Evolutionary conservation across 345 rosid genomes (phyloP).

Genomic region (Arabidopsis arenosa): DNA sequence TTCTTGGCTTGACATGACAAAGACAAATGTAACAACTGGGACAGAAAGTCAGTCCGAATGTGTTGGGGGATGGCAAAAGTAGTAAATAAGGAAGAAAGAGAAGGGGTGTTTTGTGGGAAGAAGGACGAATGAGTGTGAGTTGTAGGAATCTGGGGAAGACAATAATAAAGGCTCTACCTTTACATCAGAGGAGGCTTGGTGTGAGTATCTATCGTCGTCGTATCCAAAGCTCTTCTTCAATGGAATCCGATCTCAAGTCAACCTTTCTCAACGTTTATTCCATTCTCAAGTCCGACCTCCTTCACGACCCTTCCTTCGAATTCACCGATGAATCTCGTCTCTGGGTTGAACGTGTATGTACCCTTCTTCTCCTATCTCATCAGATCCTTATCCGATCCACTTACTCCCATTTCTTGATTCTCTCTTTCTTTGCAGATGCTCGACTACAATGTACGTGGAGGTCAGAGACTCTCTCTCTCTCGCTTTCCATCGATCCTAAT

Average conservation of each 20-base stretch:
- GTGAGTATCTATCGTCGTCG: conserved; percentile 34
- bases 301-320: conserved; percentile 82
- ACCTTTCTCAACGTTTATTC: conserved; percentile 64
- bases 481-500: neutral
- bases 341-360: conserved; percentile 73
- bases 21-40: no score
- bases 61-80: neutral
- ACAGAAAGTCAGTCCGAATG: no score
- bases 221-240: conserved; percentile 41
- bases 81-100: neutral
- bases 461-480: conserved; percentile 44
- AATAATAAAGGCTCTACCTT: conserved; percentile 31
- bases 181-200: conserved; percentile 29
- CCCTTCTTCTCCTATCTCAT: neutral
- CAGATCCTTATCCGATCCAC: conserved; percentile 16
- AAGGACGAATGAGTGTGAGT: neutral
- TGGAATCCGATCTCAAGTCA: conserved; percentile 76
- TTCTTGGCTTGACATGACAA: no score
- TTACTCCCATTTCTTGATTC: neutral
- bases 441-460: conserved; percentile 93
- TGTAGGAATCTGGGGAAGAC: neutral
- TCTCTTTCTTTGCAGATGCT: conserved; percentile 67
- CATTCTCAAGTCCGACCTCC: conserved; percentile 71
- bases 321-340: conserved; percentile 73
- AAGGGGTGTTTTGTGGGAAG: no score